Evolutionary conservation across 441 rosid species (phyloP).

Genomic region (Pelargonium myrrhifolium): DNA sequence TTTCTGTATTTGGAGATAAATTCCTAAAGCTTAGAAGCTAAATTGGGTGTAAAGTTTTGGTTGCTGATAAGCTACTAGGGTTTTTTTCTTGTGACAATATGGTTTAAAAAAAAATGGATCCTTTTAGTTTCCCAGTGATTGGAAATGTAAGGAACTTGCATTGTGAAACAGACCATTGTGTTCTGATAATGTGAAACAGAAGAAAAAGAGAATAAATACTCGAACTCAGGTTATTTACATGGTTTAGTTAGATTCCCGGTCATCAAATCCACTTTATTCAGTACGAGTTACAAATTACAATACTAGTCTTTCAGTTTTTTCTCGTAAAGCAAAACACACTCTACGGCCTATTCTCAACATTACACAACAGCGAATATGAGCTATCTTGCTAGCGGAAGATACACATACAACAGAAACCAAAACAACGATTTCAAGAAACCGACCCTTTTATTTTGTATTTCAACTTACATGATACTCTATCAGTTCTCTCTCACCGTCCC

Average conservation of each 20-base stretch:
- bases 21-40: background rate
- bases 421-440: background rate
- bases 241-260: background rate
- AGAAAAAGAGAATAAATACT: background rate
- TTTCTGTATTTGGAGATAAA: background rate
- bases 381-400: too few relatives aligned
- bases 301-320: background rate
- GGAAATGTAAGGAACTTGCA: too few relatives aligned
- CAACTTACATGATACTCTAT: too few relatives aligned
- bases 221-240: background rate
- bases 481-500: too few relatives aligned
- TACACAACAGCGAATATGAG: background rate
- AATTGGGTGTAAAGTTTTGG: too few relatives aligned
- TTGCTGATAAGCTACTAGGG: background rate
- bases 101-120: too few relatives aligned
- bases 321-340: background rate
- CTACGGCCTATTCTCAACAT: background rate
- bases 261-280: background rate
- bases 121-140: too few relatives aligned
- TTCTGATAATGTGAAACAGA: background rate
- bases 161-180: too few relatives aligned
- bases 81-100: background rate
- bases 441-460: background rate
- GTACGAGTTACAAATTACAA: background rate
- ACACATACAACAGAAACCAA: background rate